Base-by-base conservation (phyloP, 1,139 yeast species). In the Kazachstania sp. region DNA sequence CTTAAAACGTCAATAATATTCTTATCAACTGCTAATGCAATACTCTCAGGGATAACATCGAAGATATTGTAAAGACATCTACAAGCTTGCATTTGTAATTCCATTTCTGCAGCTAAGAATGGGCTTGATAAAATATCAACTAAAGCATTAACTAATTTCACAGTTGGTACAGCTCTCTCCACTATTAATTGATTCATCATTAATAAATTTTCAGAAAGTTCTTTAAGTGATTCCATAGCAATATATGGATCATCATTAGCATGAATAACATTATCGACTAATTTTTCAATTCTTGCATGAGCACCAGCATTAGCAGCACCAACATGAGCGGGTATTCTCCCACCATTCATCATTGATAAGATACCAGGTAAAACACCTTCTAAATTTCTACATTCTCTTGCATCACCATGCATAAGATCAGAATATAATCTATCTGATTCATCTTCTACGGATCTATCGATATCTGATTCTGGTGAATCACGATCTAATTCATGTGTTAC, bases 51-150 rank as follows among this genome's bases (percentile, higher is more conserved):
- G 54, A 83, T 77, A 4, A 85, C 86, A 60, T 88, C 97, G 51
- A 88, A 69, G 45, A 90, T 69, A 62, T 87, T 90, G 63, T 86
- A 84, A 20, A 90, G 70, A 61, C 96, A 86, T 44, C 97, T 75
- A 59, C 95, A 86, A 0, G 95, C 85, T 45, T 86, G 83, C 40
- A 92, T 68, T 61, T 86, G 92, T 36, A 90, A 64, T 59, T 92
- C 97, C 43, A 86, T 70, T 54, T 83, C 85, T 20, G 80, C 86
- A 28, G 74, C 75, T 47, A 81, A 72, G 3, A 60, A 48, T 0
- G 85, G 81, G 49, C 79, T 81, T 20, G 72, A 71, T 67, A 92
- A 69, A 11, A 88, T 73, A 4, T 67, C 67, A 2, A 85, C 77
- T 43, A 90, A 67, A 28, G 76, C 75, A 37, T 69, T 71, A 0